Evolutionary conservation across 192 early-diverging fungal genomes (phyloP).

Genomic region (Chytriomyces sp.): DNA sequence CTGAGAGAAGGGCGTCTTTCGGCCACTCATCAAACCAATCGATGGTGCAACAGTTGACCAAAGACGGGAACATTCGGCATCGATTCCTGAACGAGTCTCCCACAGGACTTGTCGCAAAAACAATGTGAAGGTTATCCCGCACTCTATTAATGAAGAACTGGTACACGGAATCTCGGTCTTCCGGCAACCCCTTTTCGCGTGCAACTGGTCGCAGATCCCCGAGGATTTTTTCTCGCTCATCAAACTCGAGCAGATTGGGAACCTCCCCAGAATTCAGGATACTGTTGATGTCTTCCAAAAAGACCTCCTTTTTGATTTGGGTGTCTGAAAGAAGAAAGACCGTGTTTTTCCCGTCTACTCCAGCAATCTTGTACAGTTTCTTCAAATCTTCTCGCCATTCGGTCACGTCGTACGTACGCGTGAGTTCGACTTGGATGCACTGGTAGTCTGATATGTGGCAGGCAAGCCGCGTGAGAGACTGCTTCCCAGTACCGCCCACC

Average conservation of each 20-base stretch:
- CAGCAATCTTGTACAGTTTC: conserved; percentile 58
- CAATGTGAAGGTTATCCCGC: conserved; percentile 65
- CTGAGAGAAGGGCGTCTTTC: conserved; percentile 60
- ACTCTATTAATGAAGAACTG: conserved; percentile 69
- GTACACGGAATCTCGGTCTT: conserved; percentile 64
- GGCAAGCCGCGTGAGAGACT: conserved; percentile 61
- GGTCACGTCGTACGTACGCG: conserved; percentile 57
- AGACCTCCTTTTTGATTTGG: conserved; percentile 64
- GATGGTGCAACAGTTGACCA: conserved; percentile 65
- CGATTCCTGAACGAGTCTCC: conserved; percentile 63
- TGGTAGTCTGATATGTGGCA: conserved; percentile 67
- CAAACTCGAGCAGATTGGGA: conserved; percentile 65
- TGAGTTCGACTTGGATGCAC: conserved; percentile 65
- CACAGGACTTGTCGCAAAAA: conserved; percentile 64
- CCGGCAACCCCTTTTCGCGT: conserved; percentile 58
- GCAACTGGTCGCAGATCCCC: conserved; percentile 58
- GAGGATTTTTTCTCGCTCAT: conserved; percentile 66
- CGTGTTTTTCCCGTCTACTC: conserved; percentile 67
- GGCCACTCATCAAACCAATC: conserved; percentile 73
- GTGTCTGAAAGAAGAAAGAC: conserved; percentile 67
- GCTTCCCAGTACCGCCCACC: conserved; percentile 66
- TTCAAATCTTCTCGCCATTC: conserved; percentile 68
- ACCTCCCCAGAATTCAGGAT: conserved; percentile 69
- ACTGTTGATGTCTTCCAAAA: conserved; percentile 65
- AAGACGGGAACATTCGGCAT: conserved; percentile 65